phyloP scores from a whole-genome alignment of 805 yeast species.

The Kluyveromyces lactis region DNA sequence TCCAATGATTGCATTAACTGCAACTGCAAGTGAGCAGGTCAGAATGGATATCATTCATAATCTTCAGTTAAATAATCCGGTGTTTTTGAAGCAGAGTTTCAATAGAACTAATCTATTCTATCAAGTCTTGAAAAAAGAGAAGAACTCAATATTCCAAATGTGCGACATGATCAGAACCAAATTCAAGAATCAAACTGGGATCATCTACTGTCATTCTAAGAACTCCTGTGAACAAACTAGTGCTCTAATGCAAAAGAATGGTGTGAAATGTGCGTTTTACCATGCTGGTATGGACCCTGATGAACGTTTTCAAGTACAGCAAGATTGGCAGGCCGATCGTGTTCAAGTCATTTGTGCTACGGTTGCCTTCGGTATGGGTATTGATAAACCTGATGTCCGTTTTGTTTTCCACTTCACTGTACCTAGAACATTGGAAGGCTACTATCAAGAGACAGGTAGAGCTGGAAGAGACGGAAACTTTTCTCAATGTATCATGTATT shows the following conservation, averaged over 20 bases:
- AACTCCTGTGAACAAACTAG: slow-evolving; percentile 81
- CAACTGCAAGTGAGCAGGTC: slow-evolving; percentile 91
- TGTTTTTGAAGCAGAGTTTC: slow-evolving; percentile 79
- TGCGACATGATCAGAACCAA: slow-evolving; percentile 42
- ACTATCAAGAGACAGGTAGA: slow-evolving; percentile 96
- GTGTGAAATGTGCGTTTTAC: slow-evolving; percentile 66
- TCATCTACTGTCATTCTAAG: slow-evolving; percentile 89
- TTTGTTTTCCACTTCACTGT: slow-evolving; percentile 82
- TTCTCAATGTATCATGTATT: slow-evolving; percentile 78
- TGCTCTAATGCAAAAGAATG: slow-evolving; percentile 44
- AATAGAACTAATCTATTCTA: slow-evolving; percentile 81
- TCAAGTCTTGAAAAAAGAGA: slow-evolving; percentile 61
- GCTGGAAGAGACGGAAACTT: slow-evolving; percentile 92
- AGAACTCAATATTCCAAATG: slow-evolving; percentile 48
- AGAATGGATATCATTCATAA: slow-evolving; percentile 78
- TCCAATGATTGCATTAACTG: slow-evolving; percentile 94
- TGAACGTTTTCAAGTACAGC: slow-evolving; percentile 64
- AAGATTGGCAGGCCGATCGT: slow-evolving; percentile 67
- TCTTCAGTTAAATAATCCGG: slow-evolving; percentile 52
- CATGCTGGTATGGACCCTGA: slow-evolving; percentile 93
- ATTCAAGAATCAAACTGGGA: slow-evolving; percentile 62
- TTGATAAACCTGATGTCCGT: slow-evolving; percentile 92
- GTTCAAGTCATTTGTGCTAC: slow-evolving; percentile 89
- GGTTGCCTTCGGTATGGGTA: slow-evolving; percentile 98
- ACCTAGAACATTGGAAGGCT: slow-evolving; percentile 89